Evolutionary conservation across 768 basidiomycete genomes (phyloP), one percentile per base, ranked within the genome.

Genomic region (Suillus tomentosus): DNA sequence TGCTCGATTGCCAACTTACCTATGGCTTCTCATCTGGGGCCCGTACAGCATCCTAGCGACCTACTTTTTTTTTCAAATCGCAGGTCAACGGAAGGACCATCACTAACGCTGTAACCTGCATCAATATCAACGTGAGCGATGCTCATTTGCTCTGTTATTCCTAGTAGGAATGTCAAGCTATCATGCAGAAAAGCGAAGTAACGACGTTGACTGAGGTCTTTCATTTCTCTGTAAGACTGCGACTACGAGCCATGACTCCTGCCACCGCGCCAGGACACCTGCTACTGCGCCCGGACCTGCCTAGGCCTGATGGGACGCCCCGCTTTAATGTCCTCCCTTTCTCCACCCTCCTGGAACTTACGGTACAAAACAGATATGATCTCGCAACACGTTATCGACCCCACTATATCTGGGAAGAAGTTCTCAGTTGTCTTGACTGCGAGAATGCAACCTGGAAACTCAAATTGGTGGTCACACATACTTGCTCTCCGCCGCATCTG

Each of bases 391-490:
- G 60, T 27, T 51, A 61, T 61, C 11, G 4, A 34, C 34, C 27
- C 14, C 34, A 9, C 5, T 5, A 3, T 5, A 31, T 57, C 50
- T 61, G 27, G 48, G 50, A 61, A 19, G 13, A 34, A n/a, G n/a
- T 34, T 34, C 27, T 61, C 10, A 15, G 3, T 17, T 27, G 9
- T 37, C 22, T 15, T 57, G 15, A 27, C 5, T n/a, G 10, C 10
- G 57, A 56, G 22, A 11, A 5, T 27, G 57, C 60, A 5, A 61
- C 60, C 15, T 57, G 60, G 60, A 57, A n/a, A 27, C 27, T 57
- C 14, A 11, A 31, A 53, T 5, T 59, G 37, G 13, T 45, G 58
- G 5, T 27, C 42, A 3, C 3, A n/a, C 2, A 11, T 51, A 15
- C 37, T 37, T 37, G 54, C 13, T 39, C n/a, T 7, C 7, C 22